Evolutionary conservation across 352 stramenopile genomes (phyloP).

Genomic region (Bremia lactucae): DNA sequence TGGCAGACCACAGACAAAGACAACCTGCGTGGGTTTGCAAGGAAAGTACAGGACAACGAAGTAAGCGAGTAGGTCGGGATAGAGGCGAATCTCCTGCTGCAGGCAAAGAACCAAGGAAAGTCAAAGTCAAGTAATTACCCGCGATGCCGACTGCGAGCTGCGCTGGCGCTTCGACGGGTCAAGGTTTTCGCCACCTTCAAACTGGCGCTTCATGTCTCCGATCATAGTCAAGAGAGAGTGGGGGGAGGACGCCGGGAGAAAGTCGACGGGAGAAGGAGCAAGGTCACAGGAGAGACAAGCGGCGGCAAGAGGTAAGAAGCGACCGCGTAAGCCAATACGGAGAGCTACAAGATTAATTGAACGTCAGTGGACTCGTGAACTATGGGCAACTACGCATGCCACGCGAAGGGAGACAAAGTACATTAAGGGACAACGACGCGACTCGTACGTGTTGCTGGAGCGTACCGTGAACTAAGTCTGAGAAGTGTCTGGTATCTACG

Average conservation of each 20-base stretch:
- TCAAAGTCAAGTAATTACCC: slow-evolving; percentile 26
- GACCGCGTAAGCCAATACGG: slow-evolving; percentile 7
- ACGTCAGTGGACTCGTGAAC: slow-evolving; percentile 3
- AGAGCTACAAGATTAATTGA: slow-evolving; percentile 10
- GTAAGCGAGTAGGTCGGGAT: slow-evolving; percentile 8
- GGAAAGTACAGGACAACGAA: slow-evolving; percentile 14
- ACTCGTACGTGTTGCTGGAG: too few species aligned
- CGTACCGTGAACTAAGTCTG: too few species aligned
- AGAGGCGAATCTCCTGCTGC: not conserved
- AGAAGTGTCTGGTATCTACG: too few species aligned
- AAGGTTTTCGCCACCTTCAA: slow-evolving; percentile 22
- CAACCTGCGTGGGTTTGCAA: slow-evolving; percentile 32
- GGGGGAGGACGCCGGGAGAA: not conserved
- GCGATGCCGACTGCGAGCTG: slow-evolving; percentile 24
- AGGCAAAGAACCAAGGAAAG: slow-evolving; percentile 1
- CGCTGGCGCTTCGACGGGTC: slow-evolving; percentile 30
- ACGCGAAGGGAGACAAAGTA: slow-evolving; percentile 1
- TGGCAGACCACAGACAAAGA: slow-evolving; percentile 68
- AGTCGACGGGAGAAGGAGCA: slow-evolving; percentile 1
- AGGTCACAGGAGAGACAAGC: slow-evolving; percentile 1
- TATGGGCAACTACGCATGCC: slow-evolving; percentile 4
- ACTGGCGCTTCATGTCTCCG: slow-evolving; percentile 34
- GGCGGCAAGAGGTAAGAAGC: slow-evolving; percentile 1
- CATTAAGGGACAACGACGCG: not conserved
- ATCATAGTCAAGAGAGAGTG: slow-evolving; percentile 8